Conservation (phyloP, 768 basidiomycete genomes). For the Boletales sp. region DNA sequence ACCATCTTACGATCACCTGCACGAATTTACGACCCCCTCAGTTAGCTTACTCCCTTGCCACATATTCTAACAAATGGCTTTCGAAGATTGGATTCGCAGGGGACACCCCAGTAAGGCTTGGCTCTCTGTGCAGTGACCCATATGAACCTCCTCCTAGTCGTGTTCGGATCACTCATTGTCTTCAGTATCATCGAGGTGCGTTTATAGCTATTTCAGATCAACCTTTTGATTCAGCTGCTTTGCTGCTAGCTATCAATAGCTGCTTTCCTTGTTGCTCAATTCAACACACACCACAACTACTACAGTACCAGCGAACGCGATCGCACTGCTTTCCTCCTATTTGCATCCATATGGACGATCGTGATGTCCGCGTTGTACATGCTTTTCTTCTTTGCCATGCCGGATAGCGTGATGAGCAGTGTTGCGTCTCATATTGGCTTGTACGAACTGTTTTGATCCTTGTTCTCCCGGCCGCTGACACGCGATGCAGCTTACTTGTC, state of each 20-base stretch:
- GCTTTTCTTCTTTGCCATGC: slow-evolving; percentile 49
- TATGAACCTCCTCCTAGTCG: slow-evolving; percentile 42
- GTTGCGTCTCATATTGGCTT: slow-evolving; percentile 61
- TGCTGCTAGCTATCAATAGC: slow-evolving; percentile 57
- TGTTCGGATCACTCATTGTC: slow-evolving; percentile 46
- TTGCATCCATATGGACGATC: slow-evolving; percentile 71
- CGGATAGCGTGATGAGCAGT: slow-evolving; percentile 51
- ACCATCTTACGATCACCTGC: slow-evolving; percentile 16
- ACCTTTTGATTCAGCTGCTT: background rate
- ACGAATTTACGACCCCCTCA: slow-evolving; percentile 28
- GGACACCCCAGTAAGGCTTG: slow-evolving; percentile 52
- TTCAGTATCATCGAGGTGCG: slow-evolving; percentile 65
- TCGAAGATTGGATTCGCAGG: slow-evolving; percentile 41
- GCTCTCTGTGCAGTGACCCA: background rate
- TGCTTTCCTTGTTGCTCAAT: slow-evolving; percentile 66
- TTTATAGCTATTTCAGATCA: background rate
- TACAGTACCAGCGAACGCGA: slow-evolving; percentile 48
- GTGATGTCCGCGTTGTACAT: slow-evolving; percentile 50
- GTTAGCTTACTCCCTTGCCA: slow-evolving; percentile 10
- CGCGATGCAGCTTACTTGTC: slow-evolving; percentile 47
- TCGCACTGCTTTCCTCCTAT: slow-evolving; percentile 64
- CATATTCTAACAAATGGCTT: slow-evolving; percentile 28
- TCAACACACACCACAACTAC: slow-evolving; percentile 54
- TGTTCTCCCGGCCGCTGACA: slow-evolving; percentile 3
- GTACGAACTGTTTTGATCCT: slow-evolving; percentile 37